Evolutionary conservation across 2,329 filamentous ascomycete genomes (phyloP), one percentile per base, ranked within the genome.

Genomic region (Cadophora sp.): DNA sequence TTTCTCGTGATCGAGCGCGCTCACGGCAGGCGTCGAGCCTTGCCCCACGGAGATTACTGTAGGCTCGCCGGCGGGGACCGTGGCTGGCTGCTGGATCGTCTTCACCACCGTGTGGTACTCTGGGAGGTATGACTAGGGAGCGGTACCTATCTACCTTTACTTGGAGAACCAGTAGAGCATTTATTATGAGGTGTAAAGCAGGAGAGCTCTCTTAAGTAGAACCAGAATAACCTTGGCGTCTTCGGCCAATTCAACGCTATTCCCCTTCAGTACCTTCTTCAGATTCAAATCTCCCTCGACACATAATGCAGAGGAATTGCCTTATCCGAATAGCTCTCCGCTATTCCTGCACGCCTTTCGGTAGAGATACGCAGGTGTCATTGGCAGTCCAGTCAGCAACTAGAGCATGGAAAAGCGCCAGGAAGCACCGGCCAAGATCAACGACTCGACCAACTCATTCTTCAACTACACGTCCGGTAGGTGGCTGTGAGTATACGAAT

Each of bases 401-500:
- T 66, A 61, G 60, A 68, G 66, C 43, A 65, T 64, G 47, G 48
- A 64, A 64, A 64, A 61, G n/a, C 59, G 66, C 59, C 59, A 62
- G 55, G 48, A 64, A 62, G 61, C 24, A 20, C 63, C 48, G 48
- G 53, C 58, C 41, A 59, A 70, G 59, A 71, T 67, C 66, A 72
- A 61, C 53, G 56, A 72, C 64, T 56, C 66, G 58, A 53, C 71
- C 39, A 70, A 74, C 60, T 47, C 71, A 48, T 72, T 73, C 64
- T 73, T 71, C 59, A 75, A 75, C 66, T 72, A 72, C 53, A 75
- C 72, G 51, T 74, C 72, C 53, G 73, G 72, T 58, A 71, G 70
- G 68, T 75, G 73, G 73, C 60, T 74, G 71, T 74, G 69, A 73
- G 73, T 67, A 48, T 64, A 63, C 39, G 51, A 62, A 41, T 51